Evolutionary conservation across 2,329 filamentous ascomycete genomes (phyloP).

Genomic region (Ceratocystis huliohia): DNA sequence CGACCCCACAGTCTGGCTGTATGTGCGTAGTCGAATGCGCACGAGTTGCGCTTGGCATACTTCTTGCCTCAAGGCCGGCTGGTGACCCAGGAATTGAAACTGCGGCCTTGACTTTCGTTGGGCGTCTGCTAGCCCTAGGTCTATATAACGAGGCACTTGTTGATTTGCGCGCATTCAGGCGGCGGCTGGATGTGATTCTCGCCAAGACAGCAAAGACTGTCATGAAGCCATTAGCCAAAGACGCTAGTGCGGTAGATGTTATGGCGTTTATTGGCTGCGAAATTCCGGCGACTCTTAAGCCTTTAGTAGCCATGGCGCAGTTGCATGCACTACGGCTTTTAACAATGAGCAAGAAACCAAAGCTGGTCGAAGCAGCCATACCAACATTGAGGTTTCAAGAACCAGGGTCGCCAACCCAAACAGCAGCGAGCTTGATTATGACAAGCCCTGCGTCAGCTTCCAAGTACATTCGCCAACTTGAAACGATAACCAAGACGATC

Average conservation of each 20-base stretch:
- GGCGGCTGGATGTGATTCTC: conserved; percentile 38
- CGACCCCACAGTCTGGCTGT: conserved; percentile 32
- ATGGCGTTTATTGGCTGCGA: conserved; percentile 45
- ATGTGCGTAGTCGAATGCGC: conserved; percentile 56
- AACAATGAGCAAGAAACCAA: conserved; percentile 45
- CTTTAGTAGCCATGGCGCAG: conserved; percentile 51
- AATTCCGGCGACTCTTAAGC: conserved; percentile 34
- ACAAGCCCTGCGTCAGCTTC: conserved; percentile 31
- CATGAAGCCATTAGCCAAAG: conserved; percentile 27
- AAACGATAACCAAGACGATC: conserved; percentile 51
- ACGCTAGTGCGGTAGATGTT: conserved; percentile 35
- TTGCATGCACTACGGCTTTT: conserved; percentile 52
- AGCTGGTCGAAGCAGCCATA: conserved; percentile 44
- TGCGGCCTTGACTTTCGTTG: conserved; percentile 57
- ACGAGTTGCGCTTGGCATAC: conserved; percentile 50
- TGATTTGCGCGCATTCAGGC: conserved; percentile 55
- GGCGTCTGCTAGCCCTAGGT: conserved; percentile 51
- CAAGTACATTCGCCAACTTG: conserved; percentile 54
- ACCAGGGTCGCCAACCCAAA: conserved; percentile 16
- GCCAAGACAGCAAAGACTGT: conserved; percentile 24
- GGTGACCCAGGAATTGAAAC: conserved; percentile 54
- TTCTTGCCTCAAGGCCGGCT: conserved; percentile 29
- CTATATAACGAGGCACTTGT: conserved; percentile 56
- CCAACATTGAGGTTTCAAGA: conserved; percentile 42
- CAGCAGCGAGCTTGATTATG: conserved; percentile 10